Evolutionary conservation across 495 filamentous ascomycete genomes (phyloP), one percentile per base, ranked within the genome.

Genomic region (Filosporella fistucella): DNA sequence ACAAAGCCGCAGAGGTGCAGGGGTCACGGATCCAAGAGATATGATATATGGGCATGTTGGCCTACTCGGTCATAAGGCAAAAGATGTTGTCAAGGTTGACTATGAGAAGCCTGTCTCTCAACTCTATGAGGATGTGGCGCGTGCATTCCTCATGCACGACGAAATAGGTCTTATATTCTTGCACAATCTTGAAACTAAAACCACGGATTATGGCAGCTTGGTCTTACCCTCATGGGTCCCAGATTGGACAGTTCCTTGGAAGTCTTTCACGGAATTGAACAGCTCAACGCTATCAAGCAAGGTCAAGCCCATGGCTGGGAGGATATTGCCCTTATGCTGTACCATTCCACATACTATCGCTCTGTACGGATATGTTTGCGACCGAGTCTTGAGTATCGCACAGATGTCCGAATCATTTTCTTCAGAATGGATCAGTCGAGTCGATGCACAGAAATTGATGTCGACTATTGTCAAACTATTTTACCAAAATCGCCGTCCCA

Each of bases 41-140:
- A 45, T 45, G 42, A 45, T 45, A 4, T 45, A 45, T 34, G 42
- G 28, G 6, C 42, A 45, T 22, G 17, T 45, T 32, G 46, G 46
- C 12, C 20, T 42, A 14, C 14, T 13, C 5, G 22, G 17, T 42
- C 13, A 8, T 4, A 12, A 13, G 10, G 14, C 22, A 14, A 8
- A 16, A 24, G 17, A 20, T 24, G 39, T 12, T 3, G 23, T 42
- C 17, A 22, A 20, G 9, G 22, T 42, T 24, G 39, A 42, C 28
- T 42, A 42, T 14, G 14, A 8, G 10, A 42, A 42, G 13, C 14
- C 18, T 16, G 39, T 42, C 6, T 8, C 22, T 14, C 6, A 42
- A 28, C 12, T 42, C 25, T 42, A 42, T 14, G 17, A 42, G 17
- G 20, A 42, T 3, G 21, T 42, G 14, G 21, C 39, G 11, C 4